These are phyloP conservation scores for Lyophyllum semitale DNA, from an alignment of 768 basidiomycete species.

Conservation along the genomic window DNA sequence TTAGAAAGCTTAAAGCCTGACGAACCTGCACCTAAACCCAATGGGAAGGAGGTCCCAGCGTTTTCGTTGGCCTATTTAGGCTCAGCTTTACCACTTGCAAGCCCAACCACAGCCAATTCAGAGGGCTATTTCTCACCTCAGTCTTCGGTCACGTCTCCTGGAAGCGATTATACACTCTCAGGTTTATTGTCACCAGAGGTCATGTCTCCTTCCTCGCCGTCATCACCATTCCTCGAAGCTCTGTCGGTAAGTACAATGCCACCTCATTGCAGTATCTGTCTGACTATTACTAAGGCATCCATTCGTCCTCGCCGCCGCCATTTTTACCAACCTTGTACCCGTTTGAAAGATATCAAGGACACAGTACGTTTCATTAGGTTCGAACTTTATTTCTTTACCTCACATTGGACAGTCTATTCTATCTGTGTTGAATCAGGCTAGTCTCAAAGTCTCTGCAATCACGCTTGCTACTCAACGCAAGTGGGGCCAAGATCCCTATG, in stretches of 20 bases:
- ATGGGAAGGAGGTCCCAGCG: neutral
- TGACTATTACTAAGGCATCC: slow-evolving; percentile 38
- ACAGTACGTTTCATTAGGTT: slow-evolving; percentile 31
- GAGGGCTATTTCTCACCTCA: slow-evolving; percentile 10
- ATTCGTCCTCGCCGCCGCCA: slow-evolving; percentile 45
- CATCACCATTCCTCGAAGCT: slow-evolving; percentile 24
- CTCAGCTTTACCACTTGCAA: slow-evolving; percentile 4
- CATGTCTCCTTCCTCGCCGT: slow-evolving; percentile 21
- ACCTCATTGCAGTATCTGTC: slow-evolving; percentile 16
- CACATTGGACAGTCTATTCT: slow-evolving; percentile 39
- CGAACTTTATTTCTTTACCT: neutral
- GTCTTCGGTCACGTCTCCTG: slow-evolving; percentile 12
- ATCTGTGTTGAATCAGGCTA: slow-evolving; percentile 44
- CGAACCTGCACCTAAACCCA: neutral
- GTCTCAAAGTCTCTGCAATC: slow-evolving; percentile 48
- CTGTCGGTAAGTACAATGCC: slow-evolving; percentile 22
- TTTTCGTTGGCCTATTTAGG: neutral
- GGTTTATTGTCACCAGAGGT: slow-evolving; percentile 11
- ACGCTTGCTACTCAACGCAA: slow-evolving; percentile 41
- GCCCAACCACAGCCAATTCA: slow-evolving; percentile 4
- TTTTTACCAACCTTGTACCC: slow-evolving; percentile 35
- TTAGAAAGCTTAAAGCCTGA: slow-evolving; percentile 22
- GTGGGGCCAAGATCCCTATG: slow-evolving; percentile 39
- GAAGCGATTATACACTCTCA: slow-evolving; percentile 2
- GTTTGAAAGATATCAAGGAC: slow-evolving; percentile 39